Conservation (phyloP, 75 land plant genomes). For the Azolla pinnata region DNA sequence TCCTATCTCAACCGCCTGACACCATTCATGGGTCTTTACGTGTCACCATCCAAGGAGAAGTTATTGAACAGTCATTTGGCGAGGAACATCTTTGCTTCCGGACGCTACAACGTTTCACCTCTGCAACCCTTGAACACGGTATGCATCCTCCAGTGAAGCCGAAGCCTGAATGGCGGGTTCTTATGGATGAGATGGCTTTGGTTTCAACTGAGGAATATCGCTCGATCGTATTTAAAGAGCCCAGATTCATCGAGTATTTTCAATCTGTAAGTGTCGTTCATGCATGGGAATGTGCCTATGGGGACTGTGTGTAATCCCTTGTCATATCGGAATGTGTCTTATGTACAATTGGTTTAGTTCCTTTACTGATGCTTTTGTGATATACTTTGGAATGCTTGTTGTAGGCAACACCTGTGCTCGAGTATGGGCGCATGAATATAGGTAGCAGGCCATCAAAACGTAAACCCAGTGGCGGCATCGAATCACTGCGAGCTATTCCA, state of each 20-base stretch:
- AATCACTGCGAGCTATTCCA: constrained; percentile 84
- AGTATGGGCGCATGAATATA: constrained; percentile 93
- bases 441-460: constrained; percentile 84
- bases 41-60: constrained; percentile 92
- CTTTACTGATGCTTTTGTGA: not conserved
- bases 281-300: too few relatives aligned
- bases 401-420: constrained; percentile 78
- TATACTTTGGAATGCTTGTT: constrained; percentile 1
- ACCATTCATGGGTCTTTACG: constrained; percentile 81
- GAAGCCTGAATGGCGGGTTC: constrained; percentile 76
- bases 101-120: constrained; percentile 79
- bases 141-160: constrained; percentile 82
- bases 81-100: constrained; percentile 84
- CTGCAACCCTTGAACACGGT: constrained; percentile 90
- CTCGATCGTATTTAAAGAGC: constrained; percentile 64
- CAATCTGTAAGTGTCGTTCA: constrained; percentile 69
- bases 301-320: too few relatives aligned
- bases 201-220: constrained; percentile 73
- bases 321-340: too few relatives aligned
- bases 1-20: constrained; percentile 88
- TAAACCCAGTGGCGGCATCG: constrained; percentile 87
- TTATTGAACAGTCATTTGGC: constrained; percentile 83
- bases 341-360: too few relatives aligned
- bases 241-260: constrained; percentile 78
- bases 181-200: constrained; percentile 85